These are phyloP conservation scores for Piromyces sp. DNA, from an alignment of 192 early-diverging fungal genomes.

Conservation along the genomic window DNA sequence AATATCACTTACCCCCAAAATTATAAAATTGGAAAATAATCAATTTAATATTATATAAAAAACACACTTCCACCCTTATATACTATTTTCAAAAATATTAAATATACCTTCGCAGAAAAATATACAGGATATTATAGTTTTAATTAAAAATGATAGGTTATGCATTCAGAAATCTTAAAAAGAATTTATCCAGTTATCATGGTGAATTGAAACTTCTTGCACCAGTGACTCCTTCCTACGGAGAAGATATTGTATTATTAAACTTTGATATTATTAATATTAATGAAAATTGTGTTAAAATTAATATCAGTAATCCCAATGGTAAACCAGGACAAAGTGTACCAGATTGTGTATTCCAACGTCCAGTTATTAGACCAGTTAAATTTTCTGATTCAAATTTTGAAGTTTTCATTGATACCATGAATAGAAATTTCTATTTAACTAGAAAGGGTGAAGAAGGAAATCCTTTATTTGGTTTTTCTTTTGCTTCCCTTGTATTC, in stretches of 20 bases:
- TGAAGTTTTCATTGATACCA: not conserved
- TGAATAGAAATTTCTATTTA: not conserved
- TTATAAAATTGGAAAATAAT: too few species aligned
- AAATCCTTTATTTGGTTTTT: not conserved
- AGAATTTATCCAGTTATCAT: not conserved
- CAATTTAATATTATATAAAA: too few species aligned
- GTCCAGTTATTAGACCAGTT: not conserved
- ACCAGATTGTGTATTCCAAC: not conserved
- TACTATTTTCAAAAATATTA: too few species aligned
- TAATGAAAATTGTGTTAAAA: not conserved
- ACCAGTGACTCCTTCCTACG: not conserved
- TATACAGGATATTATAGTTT: too few species aligned
- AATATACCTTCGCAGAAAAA: too few species aligned
- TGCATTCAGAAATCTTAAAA: not conserved
- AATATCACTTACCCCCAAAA: too few species aligned
- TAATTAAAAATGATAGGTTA: not conserved
- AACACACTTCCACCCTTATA: too few species aligned
- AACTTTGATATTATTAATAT: not conserved
- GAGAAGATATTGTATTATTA: not conserved
- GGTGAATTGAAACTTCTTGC: not conserved
- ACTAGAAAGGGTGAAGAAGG: not conserved
- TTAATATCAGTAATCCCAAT: not conserved
- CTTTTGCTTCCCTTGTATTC: constrained; percentile 21
- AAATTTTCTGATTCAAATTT: not conserved
- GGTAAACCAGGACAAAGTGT: not conserved